Evolutionary conservation across 208 protist species (phyloP).

Genomic region (Leishmania braziliensis): DNA sequence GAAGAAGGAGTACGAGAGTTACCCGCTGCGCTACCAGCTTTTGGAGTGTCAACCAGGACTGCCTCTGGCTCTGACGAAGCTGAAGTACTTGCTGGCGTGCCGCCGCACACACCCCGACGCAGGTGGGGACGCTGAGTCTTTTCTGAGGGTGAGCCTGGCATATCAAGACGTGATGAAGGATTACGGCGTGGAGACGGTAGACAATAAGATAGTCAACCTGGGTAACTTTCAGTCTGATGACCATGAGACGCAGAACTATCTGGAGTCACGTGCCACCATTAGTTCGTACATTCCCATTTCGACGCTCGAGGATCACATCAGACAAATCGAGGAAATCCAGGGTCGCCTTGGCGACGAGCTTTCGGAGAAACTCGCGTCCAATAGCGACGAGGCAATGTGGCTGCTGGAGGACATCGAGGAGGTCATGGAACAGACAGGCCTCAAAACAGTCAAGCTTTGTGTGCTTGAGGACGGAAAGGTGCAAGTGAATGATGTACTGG

Average conservation of each 20-base stretch:
- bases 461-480: constrained; percentile 71
- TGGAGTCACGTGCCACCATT: constrained; percentile 64
- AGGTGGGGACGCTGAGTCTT: constrained; percentile 76
- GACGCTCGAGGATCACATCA: constrained; percentile 83
- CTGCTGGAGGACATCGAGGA: constrained; percentile 91
- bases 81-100: constrained; percentile 84
- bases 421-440: constrained; percentile 72
- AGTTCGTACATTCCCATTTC: constrained; percentile 83
- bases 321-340: constrained; percentile 74
- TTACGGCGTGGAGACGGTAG: constrained; percentile 84
- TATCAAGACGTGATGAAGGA: constrained; percentile 91
- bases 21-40: constrained; percentile 80
- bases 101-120: constrained; percentile 82
- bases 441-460: constrained; percentile 76
- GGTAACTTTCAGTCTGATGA: constrained; percentile 82
- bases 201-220: constrained; percentile 85
- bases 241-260: constrained; percentile 81
- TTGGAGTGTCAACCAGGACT: constrained; percentile 76
- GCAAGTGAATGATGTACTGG: constrained; percentile 42
- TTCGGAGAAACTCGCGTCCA: constrained; percentile 57
- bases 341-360: constrained; percentile 65
- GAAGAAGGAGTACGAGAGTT: constrained; percentile 62
- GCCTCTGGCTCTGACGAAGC: constrained; percentile 72
- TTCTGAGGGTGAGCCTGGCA: constrained; percentile 76
- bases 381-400: constrained; percentile 79